Evolutionary conservation across 2,329 filamentous ascomycete genomes (phyloP), one percentile per base, ranked within the genome.

Genomic region (Exophiala phaeomuriformis): DNA sequence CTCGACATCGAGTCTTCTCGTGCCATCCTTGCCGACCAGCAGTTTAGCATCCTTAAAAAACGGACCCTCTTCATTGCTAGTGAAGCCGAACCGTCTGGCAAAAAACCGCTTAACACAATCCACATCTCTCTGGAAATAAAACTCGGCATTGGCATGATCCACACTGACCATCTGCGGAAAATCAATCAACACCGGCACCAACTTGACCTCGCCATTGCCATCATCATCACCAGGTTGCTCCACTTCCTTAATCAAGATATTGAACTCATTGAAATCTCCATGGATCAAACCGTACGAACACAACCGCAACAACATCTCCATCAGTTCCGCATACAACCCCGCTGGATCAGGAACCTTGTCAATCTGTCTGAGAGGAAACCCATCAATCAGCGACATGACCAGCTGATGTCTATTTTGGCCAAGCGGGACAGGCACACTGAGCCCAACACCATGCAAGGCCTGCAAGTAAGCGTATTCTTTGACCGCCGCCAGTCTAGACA

Each of bases 201-300:
- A 74, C 33, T 70, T 56, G 42, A 63, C 51, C 4, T 57, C 54
- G 19, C 19, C 19, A 19, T 19, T 19, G 19, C 19, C 19, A 19
- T 19, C 19, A 19, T 19, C 19, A 19, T 19, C 19, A 19, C 42
- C 52, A 8, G 52, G 47, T 42, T 58, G 56, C 45, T 76, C 81
- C 68, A 97, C 81, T 68, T 97, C 91, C 67, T 93, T 89, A 68
- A 98, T 84, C 33, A 98, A 75, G 60, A 98, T 91, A 69, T 98
- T 98, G 78, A 98, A 98, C 70, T 98, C 94, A 74, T 98, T 98
- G 75, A 94, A 98, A 68, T 98, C 93, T 58, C 93, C 93, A 67
- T 98, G 93, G 57, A 98, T 98, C 45, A 98, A 75, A 4, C 93
- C 93, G 62, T 90, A 83, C 57, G 82, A 82, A 4, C 93, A 91